Conservation (phyloP, 345 rosid genomes). For the Salix exigua region DNA sequence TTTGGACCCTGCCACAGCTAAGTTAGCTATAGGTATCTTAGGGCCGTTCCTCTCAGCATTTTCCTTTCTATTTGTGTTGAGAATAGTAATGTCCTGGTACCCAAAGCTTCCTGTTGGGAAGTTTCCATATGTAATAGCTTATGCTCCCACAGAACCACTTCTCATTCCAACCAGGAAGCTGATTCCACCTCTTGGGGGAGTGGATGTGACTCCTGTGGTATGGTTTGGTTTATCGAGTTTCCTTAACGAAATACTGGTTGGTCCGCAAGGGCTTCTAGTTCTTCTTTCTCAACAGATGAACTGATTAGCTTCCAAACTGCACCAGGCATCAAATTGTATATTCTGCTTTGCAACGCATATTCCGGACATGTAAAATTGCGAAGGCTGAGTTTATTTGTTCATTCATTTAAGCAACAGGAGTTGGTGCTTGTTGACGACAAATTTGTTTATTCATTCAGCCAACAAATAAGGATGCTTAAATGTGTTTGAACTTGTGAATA, state of each 20-base stretch:
- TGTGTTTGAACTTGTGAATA: background rate
- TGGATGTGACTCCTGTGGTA: conserved; percentile 86
- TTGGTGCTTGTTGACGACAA: background rate
- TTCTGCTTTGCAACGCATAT: background rate
- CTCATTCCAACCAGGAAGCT: conserved; percentile 64
- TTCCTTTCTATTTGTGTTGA: conserved; percentile 61
- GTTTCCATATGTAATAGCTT: conserved; percentile 80
- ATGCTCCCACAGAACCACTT: conserved; percentile 89
- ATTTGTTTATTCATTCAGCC: no score
- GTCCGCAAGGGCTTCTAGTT: conserved; percentile 90
- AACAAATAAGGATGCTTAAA: no score
- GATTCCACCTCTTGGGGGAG: conserved; percentile 88
- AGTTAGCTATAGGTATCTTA: conserved; percentile 56
- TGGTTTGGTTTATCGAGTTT: conserved; percentile 85
- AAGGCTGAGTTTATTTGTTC: background rate
- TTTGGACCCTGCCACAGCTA: conserved; percentile 71
- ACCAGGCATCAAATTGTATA: background rate
- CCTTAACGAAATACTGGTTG: conserved; percentile 78
- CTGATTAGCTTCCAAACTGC: conserved; percentile 8
- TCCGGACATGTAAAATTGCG: background rate
- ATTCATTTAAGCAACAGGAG: background rate
- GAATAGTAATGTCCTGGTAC: conserved; percentile 95
- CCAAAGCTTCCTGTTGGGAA: conserved; percentile 80
- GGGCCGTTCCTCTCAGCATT: conserved; percentile 76
- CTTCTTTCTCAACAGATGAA: conserved; percentile 71